phyloP scores from a whole-genome alignment of 139 green algal species.

The Haematococcus lacustris region DNA sequence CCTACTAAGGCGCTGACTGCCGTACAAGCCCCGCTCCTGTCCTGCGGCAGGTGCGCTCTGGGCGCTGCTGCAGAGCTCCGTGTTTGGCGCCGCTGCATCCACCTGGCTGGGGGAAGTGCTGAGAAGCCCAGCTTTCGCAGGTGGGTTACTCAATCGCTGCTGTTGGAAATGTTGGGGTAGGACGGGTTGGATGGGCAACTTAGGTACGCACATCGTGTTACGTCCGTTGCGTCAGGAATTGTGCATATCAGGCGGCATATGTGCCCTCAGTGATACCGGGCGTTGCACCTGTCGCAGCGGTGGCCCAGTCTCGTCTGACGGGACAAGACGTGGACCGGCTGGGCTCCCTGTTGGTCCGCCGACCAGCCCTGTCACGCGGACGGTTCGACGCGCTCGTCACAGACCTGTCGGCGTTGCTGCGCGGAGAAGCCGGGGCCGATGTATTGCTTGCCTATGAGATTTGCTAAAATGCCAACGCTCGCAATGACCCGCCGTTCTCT shows the following conservation, averaged over 20 bases:
- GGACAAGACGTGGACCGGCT: neutral
- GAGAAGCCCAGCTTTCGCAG: slow-evolving; percentile 14
- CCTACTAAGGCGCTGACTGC: too few relatives aligned
- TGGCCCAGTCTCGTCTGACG: neutral
- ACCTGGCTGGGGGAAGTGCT: slow-evolving; percentile 16
- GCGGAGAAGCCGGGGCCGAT: slow-evolving; percentile 52
- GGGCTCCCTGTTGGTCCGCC: neutral
- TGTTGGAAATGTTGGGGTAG: neutral
- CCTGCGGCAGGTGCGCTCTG: slow-evolving; percentile 33
- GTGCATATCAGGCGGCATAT: neutral
- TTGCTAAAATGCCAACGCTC: too few relatives aligned
- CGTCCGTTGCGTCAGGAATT: neutral
- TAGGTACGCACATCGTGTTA: neutral
- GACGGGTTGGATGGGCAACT: neutral
- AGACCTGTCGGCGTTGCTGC: slow-evolving; percentile 56
- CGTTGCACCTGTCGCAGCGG: neutral
- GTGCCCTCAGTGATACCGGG: neutral
- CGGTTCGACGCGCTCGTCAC: slow-evolving; percentile 56
- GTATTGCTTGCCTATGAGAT: slow-evolving; percentile 69
- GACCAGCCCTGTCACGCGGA: slow-evolving; percentile 26
- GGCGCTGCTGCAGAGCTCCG: slow-evolving; percentile 17
- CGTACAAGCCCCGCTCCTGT: too few relatives aligned
- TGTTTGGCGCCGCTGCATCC: neutral
- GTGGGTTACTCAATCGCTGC: slow-evolving; percentile 1
- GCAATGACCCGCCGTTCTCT: too few relatives aligned